A percentile compares a stretch with the other conserved stretches of the same genome.
phyloP scores from a whole-genome alignment of 208 protist genomes.

The Acanthamoeba culbertsoni region DNA sequence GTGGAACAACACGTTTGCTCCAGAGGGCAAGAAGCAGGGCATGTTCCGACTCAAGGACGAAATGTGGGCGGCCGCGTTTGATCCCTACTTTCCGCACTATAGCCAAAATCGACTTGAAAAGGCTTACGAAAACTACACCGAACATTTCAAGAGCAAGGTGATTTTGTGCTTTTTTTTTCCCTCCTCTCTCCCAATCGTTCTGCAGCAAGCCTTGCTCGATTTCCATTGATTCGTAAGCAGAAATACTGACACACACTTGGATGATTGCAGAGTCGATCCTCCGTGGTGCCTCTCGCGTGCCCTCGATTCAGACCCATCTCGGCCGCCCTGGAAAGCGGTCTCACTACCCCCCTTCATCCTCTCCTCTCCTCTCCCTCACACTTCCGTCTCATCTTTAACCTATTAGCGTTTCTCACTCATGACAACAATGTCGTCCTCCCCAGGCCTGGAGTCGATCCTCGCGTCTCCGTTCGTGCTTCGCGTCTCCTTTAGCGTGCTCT shows the following conservation, averaged over 20 bases:
- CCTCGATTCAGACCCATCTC: not conserved
- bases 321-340: not conserved
- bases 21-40: conserved; percentile 50
- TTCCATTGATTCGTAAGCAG: no score
- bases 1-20: not conserved
- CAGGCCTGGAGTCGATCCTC: not conserved
- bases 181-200: not conserved
- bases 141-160: conserved; percentile 39
- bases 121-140: conserved; percentile 14
- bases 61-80: not conserved
- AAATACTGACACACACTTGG: no score
- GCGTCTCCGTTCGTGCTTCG: not conserved
- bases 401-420: no score
- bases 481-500: not conserved
- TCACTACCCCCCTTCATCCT: not conserved
- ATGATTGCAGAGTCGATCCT: not conserved
- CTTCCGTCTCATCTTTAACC: not conserved
- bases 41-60: conserved; percentile 12
- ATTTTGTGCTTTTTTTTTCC: not conserved
- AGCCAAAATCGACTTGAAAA: not conserved
- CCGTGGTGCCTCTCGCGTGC: not conserved
- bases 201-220: no score
- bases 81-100: conserved; percentile 30
- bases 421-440: no score
- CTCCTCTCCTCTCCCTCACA: not conserved